Conservation (phyloP, 179 eudicot genomes). For the Sideroxylon spinosum region DNA sequence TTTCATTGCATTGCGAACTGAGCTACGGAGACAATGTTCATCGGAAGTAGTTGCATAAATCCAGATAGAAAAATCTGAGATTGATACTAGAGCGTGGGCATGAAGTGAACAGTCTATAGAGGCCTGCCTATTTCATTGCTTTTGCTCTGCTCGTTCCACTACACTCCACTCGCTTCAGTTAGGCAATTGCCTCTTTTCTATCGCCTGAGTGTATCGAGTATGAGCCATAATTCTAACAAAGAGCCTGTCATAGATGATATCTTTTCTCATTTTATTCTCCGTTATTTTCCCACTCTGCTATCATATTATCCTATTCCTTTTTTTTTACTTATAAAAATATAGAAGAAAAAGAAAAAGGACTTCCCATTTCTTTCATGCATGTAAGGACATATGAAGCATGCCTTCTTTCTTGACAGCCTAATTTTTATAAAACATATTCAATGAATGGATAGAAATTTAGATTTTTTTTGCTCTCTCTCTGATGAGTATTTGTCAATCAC, state of each 20-base stretch:
- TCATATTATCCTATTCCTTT: not conserved
- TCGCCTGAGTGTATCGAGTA: no score
- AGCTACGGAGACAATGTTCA: not conserved
- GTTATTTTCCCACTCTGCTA: not conserved
- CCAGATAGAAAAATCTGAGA: no score
- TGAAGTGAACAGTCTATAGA: not conserved
- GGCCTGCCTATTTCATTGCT: not conserved
- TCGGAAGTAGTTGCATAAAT: not conserved
- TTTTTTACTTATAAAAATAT: not conserved
- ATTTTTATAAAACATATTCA: not conserved
- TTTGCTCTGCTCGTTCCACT: no score
- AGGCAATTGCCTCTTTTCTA: no score
- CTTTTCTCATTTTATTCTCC: not conserved
- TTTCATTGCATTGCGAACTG: not conserved
- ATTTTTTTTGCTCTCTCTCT: not conserved
- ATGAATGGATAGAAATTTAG: not conserved
- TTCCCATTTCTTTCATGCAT: no score
- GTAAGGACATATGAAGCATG: no score
- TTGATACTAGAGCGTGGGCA: not conserved
- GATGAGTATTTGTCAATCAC: not conserved
- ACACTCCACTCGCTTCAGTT: no score
- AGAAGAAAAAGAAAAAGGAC: no score
- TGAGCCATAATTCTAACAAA: no score
- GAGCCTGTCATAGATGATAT: not conserved
- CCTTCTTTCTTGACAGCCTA: not conserved